These are phyloP conservation scores for Lodderomyces parapsilosis DNA, from an alignment of 1,139 yeast species.

Conservation along the genomic window DNA sequence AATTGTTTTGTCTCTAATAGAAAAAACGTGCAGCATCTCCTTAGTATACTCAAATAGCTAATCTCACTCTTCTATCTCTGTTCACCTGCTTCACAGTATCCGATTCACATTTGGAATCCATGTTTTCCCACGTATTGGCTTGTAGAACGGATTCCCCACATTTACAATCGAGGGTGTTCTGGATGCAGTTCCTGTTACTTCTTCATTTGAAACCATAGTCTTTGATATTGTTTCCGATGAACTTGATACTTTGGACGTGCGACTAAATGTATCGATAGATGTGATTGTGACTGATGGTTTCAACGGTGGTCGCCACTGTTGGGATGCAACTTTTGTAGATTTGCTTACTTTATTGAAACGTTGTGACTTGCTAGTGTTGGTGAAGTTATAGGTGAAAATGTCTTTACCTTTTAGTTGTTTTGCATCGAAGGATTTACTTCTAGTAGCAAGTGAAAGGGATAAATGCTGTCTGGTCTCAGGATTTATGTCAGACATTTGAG, in stretches of 20 bases:
- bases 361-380: slow-evolving; percentile 8
- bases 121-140: slow-evolving; percentile 9
- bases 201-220: background rate
- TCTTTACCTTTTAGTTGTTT: slow-evolving; percentile 6
- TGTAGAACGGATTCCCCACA: slow-evolving; percentile 17
- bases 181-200: background rate
- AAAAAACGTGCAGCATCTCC: no score
- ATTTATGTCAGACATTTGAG: background rate
- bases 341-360: slow-evolving; percentile 8
- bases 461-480: background rate
- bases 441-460: slow-evolving; percentile 6
- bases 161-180: background rate
- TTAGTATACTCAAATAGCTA: no score
- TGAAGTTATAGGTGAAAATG: slow-evolving; percentile 12
- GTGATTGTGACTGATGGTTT: slow-evolving; percentile 29
- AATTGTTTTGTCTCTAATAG: no score
- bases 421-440: slow-evolving; percentile 3
- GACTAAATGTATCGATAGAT: slow-evolving; percentile 18
- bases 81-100: background rate
- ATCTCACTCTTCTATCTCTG: no score
- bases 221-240: slow-evolving; percentile 1
- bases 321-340: slow-evolving; percentile 9
- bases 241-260: slow-evolving; percentile 7
- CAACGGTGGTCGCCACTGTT: slow-evolving; percentile 15
- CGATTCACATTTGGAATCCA: background rate